Conservation (phyloP, 805 yeast genomes). For the Cyberlindnera sargentensis region DNA sequence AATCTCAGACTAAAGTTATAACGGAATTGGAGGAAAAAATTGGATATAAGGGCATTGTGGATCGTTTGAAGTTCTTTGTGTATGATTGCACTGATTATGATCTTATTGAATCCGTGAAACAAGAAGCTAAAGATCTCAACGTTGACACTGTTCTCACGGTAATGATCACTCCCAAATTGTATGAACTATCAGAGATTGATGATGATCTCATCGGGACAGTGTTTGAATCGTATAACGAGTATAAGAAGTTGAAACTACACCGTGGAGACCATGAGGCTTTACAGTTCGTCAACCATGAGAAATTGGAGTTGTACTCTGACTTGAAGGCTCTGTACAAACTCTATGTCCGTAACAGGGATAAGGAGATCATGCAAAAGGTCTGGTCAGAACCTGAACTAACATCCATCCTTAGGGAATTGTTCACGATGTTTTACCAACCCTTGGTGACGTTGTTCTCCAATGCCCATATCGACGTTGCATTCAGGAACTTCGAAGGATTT, state of each 20-base stretch:
- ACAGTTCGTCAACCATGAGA: constrained; percentile 18
- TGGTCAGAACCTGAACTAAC: constrained; percentile 86
- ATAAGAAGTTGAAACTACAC: constrained; percentile 20
- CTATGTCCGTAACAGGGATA: constrained; percentile 65
- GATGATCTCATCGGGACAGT: constrained; percentile 13
- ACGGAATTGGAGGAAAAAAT: constrained; percentile 37
- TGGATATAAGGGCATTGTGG: constrained; percentile 18
- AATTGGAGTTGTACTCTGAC: constrained; percentile 35
- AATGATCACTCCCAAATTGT: constrained; percentile 19
- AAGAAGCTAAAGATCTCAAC: constrained; percentile 15
- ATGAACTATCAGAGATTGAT: constrained; percentile 9
- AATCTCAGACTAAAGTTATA: constrained; percentile 50
- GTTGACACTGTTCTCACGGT: constrained; percentile 17
- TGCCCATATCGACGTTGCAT: constrained; percentile 58
- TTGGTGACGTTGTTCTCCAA: constrained; percentile 59
- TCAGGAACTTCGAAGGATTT: constrained; percentile 57
- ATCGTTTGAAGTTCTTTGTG: constrained; percentile 26
- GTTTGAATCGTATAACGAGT: constrained; percentile 22
- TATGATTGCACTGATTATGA: constrained; percentile 28
- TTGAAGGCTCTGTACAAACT: constrained; percentile 58
- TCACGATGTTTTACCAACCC: constrained; percentile 70
- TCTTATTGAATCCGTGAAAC: constrained; percentile 22
- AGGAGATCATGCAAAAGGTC: constrained; percentile 61
- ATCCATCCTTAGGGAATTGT: constrained; percentile 62
- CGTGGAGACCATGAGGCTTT: constrained; percentile 14